Evolutionary conservation across 176 grass and related monocot genomes (phyloP), one percentile per base, ranked within the genome.

Genomic region (Rhynchospora breviuscula): DNA sequence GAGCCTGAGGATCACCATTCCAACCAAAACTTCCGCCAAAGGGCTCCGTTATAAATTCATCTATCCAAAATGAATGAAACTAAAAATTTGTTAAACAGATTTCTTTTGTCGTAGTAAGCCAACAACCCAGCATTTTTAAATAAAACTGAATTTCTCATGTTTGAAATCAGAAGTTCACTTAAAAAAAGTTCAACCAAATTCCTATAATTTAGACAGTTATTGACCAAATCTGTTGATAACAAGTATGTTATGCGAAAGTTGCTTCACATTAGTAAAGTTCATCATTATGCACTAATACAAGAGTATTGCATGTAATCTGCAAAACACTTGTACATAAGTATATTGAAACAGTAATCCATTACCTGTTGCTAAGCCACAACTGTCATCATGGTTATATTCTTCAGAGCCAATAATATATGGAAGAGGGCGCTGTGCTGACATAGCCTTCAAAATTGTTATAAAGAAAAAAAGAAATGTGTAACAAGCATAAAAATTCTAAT

Each of bases 351-450:
- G 1, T 43, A 82, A 64, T 86, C 11, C 47, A 35, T 49, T 90
- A 96, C 93, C 93, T 96, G 60, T 66, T 82, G 80, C 51, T 21
- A 96, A 86, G 51, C 89, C 90, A 81, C 93, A 91, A 82, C 67
- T 88, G 48, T 93, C 84, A 62, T 93, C 90, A 85, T 96, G 89
- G 59, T 82, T 90, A 88, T 88, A 93, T 90, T 96, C 88, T 85
- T 96, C 93, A 79, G 89, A 96, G 66, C 89, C 90, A 82, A 96
- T 96, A 61, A 96, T 83, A 88, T 93, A 91, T 44, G 93, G 93
- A 67, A 92, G 80, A 74, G 80, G 49, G 78, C 83, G 23, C 11
- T 84, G 65, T 63, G 87, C 19, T 57, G 86, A 91, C 80, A 88
- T 87, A 78, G 85, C 87, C 90, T 96, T 92, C 63, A 90, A 83